phyloP scores from a whole-genome alignment of 176 grass and related monocot species.

The Secale cereale region DNA sequence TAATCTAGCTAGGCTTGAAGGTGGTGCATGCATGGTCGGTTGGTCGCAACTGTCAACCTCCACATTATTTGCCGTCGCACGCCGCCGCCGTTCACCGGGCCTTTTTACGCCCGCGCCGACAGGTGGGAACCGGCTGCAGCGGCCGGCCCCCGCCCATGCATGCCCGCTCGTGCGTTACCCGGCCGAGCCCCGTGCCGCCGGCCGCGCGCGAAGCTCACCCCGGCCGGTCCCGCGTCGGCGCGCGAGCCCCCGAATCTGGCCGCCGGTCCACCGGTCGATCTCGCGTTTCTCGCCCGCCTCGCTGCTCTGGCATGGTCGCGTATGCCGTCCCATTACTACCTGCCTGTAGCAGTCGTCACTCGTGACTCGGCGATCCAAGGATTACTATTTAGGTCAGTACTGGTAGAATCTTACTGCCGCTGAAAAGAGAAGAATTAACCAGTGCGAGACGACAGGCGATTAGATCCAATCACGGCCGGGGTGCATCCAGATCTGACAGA shows the following conservation, averaged over 20 bases:
- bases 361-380: no score
- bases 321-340: not conserved
- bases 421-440: not conserved
- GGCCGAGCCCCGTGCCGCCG: not conserved
- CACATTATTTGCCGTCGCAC: conserved; percentile 17
- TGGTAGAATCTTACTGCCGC: not conserved
- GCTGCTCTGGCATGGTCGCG: not conserved
- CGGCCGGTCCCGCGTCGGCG: no score
- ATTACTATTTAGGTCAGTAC: no score
- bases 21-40: not conserved
- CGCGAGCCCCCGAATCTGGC: no score
- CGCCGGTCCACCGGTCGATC: no score
- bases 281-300: no score
- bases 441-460: not conserved
- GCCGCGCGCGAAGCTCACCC: no score
- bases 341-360: not conserved
- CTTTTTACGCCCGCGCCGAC: conserved; percentile 22
- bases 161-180: no score
- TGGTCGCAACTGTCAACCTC: conserved; percentile 21
- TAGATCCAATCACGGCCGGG: conserved; percentile 25
- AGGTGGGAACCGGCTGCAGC: conserved; percentile 5
- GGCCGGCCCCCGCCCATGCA: not conserved
- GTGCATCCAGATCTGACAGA: conserved; percentile 32
- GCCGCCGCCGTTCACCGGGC: not conserved
- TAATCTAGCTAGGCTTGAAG: not conserved